Percentiles rank a stretch among this genome's conserved stretches.
Evolutionary conservation across 805 yeast species (phyloP).

Genomic region (Suhomyces tanzawaensis): DNA sequence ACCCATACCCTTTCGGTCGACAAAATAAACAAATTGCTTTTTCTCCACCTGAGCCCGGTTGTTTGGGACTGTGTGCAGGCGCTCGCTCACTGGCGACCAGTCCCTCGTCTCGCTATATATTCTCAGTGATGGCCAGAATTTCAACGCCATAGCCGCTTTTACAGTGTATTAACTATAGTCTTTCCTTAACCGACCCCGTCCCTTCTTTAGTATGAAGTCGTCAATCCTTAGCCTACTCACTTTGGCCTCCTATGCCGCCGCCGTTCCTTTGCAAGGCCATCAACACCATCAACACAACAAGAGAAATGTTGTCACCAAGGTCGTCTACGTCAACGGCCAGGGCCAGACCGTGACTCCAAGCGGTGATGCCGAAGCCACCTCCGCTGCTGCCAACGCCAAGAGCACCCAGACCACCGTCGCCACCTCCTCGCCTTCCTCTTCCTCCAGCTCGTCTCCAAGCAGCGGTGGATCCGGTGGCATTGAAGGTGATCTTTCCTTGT

Average conservation of each 20-base stretch:
- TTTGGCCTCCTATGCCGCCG: constrained; percentile 25
- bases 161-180: constrained; percentile 24
- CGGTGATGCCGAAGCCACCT: constrained; percentile 6
- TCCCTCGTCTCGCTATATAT: no score
- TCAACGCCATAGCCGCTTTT: background rate
- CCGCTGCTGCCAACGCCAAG: constrained; percentile 3
- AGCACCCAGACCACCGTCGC: constrained; percentile 7
- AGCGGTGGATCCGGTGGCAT: constrained; percentile 28
- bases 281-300: constrained; percentile 37
- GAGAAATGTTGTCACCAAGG: constrained; percentile 40
- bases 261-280: constrained; percentile 35
- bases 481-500: constrained; percentile 53
- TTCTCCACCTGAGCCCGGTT: no score
- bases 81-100: no score
- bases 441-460: constrained; percentile 18
- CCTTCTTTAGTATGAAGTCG: constrained; percentile 24
- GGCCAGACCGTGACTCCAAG: constrained; percentile 21
- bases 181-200: constrained; percentile 7
- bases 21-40: constrained; percentile 8
- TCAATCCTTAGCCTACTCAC: constrained; percentile 25
- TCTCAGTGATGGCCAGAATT: no score
- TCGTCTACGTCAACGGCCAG: constrained; percentile 32
- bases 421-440: constrained; percentile 1
- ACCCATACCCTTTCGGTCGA: constrained; percentile 3
- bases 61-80: no score